Evolutionary conservation across 441 rosid species (phyloP), one percentile per base, ranked within the genome.

Genomic region (Croton setiger): DNA sequence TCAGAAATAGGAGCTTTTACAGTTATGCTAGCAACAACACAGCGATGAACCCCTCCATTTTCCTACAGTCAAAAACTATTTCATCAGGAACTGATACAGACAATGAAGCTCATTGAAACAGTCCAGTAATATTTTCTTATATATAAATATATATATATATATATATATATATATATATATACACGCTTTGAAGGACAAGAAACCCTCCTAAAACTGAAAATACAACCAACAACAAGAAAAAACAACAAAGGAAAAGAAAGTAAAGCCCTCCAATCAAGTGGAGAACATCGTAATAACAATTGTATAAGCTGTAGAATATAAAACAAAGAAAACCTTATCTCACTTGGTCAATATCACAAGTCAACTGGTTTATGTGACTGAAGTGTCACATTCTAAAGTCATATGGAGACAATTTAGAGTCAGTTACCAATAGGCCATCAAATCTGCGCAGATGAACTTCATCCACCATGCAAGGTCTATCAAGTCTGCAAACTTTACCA

Each of bases 381-480:
- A 47, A 47, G n/a, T 13, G 5, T 15, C 52, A 15, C 5, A 15
- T 47, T 47, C n/a, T 47, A 78, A 71, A 55, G 36, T 66, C 72
- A 56, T 39, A 51, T 60, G 53, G 72, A 63, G 45, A 67, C 51
- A 49, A 75, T 80, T 57, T 71, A 63, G 78, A 62, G 73, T 74
- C 75, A 74, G 63, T 82, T 86, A 92, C 99, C 96, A 95, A 76
- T 63, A 87, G 80, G 70, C 97, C 99, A 82, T 95, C 99, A 78
- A 82, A 89, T 85, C 97, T 84, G 70, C 97, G 96, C 67, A 95
- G 93, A 85, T 95, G 98, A 75, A 95, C 97, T 82, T 95, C 99
- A 66, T 95, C 99, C 70, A 89, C 98, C 59, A 81, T 65, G 76
- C 92, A 88, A 66, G 90, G 96, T 81, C 75, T 86, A 70, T 90